Conservation (phyloP, 2,329 filamentous ascomycete genomes). For the Microsporum audouinii region DNA sequence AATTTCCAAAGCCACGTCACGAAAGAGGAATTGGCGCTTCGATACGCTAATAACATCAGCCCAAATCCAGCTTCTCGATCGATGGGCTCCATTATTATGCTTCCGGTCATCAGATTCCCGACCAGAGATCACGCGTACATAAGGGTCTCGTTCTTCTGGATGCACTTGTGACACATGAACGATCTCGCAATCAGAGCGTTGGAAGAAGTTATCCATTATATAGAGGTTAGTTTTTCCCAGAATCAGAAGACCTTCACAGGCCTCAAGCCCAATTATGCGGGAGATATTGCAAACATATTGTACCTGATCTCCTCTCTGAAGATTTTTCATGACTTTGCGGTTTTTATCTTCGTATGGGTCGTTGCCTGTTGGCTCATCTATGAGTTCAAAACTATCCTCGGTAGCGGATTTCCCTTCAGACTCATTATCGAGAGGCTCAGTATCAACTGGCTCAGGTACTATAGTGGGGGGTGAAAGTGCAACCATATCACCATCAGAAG, state of each 20-base stretch:
- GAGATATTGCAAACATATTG: constrained; percentile 94
- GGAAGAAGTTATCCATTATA: constrained; percentile 92
- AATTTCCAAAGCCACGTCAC: constrained; percentile 90
- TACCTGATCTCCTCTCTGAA: constrained; percentile 82
- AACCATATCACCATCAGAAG: constrained; percentile 32
- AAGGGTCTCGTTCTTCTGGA: constrained; percentile 82
- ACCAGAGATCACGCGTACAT: constrained; percentile 83
- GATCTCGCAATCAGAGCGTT: constrained; percentile 88
- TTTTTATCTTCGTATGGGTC: constrained; percentile 96
- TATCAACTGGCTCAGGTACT: constrained; percentile 24
- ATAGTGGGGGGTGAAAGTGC: constrained; percentile 28
- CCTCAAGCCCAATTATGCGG: constrained; percentile 83
- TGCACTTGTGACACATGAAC: constrained; percentile 94
- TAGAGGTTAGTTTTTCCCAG: constrained; percentile 87
- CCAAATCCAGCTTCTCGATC: constrained; percentile 87
- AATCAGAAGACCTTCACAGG: constrained; percentile 84
- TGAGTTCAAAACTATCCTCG: constrained; percentile 91
- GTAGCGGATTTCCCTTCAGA: constrained; percentile 35
- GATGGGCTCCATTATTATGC: constrained; percentile 53
- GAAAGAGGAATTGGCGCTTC: constrained; percentile 86
- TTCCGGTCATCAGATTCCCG: constrained; percentile 52
- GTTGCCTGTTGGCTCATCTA: constrained; percentile 78
- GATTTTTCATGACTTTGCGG: constrained; percentile 86
- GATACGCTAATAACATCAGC: constrained; percentile 88
- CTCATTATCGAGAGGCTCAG: constrained; percentile 22